These are phyloP conservation scores for Venturia carpophila DNA, from an alignment of 2,329 filamentous ascomycete genomes.

Conservation along the genomic window DNA sequence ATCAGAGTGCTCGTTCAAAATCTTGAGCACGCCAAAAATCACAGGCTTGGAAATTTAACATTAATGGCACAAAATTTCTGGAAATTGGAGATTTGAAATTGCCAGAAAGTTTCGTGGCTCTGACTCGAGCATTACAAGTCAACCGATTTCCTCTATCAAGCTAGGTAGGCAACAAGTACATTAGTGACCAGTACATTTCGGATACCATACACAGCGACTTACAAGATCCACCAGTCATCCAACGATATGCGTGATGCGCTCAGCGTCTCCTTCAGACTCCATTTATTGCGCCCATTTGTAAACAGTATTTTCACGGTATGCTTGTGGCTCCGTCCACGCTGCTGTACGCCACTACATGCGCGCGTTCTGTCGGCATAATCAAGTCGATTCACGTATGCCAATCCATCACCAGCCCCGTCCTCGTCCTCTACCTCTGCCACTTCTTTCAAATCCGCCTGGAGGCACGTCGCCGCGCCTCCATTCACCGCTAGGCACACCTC, in stretches of 20 bases:
- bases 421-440: conserved; percentile 12
- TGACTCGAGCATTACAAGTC: background rate
- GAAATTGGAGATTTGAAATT: background rate
- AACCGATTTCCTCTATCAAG: background rate
- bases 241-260: background rate
- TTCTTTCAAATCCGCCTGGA: conserved; percentile 4
- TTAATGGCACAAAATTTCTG: background rate
- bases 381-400: background rate
- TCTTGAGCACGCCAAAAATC: too few species aligned
- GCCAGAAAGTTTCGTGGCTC: background rate
- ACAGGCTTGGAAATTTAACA: background rate
- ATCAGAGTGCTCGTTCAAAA: too few species aligned
- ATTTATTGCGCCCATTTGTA: background rate
- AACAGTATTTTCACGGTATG: background rate
- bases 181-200: background rate
- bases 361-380: background rate
- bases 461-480: conserved; percentile 32
- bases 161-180: background rate
- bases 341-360: background rate
- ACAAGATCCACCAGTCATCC: background rate
- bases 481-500: conserved; percentile 29
- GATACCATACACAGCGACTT: background rate
- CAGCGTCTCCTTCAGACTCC: background rate
- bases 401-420: conserved; percentile 14
- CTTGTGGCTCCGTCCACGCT: background rate